Conservation (phyloP, 2,329 filamentous ascomycete species). For the Endoconidiophora polonica region DNA sequence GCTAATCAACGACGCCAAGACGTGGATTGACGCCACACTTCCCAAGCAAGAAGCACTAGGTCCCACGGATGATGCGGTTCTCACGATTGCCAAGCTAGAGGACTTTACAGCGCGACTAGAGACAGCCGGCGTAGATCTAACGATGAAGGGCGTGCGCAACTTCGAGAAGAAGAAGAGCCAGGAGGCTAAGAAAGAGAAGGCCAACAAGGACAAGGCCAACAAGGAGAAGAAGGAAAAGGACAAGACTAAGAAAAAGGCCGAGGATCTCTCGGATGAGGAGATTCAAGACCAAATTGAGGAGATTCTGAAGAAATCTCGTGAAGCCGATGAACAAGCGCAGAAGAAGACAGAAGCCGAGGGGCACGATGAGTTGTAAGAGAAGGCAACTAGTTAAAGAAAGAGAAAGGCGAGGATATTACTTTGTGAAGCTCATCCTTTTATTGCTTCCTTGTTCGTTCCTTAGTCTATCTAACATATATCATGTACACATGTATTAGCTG, state of each 20-base stretch:
- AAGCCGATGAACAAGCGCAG: constrained; percentile 14
- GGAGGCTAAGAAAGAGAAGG: constrained; percentile 29
- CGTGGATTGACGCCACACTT: constrained; percentile 62
- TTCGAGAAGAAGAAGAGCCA: constrained; percentile 32
- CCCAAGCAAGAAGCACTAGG: constrained; percentile 54
- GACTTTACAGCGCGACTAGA: constrained; percentile 54
- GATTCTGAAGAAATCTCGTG: constrained; percentile 23
- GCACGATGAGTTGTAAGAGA: constrained; percentile 16
- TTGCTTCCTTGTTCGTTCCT: neutral
- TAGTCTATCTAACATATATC: neutral
- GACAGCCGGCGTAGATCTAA: constrained; percentile 50
- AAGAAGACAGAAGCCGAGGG: constrained; percentile 19
- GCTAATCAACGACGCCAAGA: constrained; percentile 41
- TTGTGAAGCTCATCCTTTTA: neutral
- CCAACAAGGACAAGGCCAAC: constrained; percentile 25
- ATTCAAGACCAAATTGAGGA: constrained; percentile 34
- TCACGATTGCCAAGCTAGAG: constrained; percentile 56
- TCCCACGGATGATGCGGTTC: constrained; percentile 54
- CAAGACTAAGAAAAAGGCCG: constrained; percentile 23
- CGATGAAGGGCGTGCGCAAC: constrained; percentile 49
- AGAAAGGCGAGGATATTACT: too few species aligned
- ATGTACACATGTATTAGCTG: too few species aligned
- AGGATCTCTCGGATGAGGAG: constrained; percentile 16
- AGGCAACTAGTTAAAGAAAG: neutral
- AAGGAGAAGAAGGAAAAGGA: constrained; percentile 25